Conservation (phyloP, 495 filamentous ascomycete genomes). For the Xylaria curta region DNA sequence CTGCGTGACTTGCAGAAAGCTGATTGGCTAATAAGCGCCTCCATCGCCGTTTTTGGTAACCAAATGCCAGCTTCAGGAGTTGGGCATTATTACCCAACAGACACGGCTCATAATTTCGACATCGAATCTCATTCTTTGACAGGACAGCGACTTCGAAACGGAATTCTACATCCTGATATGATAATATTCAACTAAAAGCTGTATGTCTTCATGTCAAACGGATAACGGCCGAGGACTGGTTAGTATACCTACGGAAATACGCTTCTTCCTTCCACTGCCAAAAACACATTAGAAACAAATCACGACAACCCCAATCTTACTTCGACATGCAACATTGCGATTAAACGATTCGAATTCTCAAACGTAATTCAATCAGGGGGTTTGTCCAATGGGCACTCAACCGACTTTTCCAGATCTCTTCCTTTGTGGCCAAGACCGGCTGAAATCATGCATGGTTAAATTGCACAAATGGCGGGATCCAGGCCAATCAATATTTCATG, state of each 20-base stretch:
- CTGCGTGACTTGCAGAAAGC: neutral
- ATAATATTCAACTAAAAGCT: neutral
- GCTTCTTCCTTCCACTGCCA: neutral
- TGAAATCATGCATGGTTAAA: constrained; percentile 43
- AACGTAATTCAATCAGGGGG: constrained; percentile 15
- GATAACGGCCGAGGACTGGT: neutral
- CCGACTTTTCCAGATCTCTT: constrained; percentile 23
- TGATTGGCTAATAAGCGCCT: constrained; percentile 10
- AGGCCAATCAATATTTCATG: constrained; percentile 29
- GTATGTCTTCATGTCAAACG: neutral
- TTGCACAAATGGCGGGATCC: constrained; percentile 31
- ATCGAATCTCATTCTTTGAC: no score
- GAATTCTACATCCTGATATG: neutral
- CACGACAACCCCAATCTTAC: constrained; percentile 3
- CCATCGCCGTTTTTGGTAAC: constrained; percentile 21
- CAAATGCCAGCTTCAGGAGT: neutral
- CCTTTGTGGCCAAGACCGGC: constrained; percentile 39
- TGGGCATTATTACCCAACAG: neutral
- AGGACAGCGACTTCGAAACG: neutral
- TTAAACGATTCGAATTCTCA: constrained; percentile 10
- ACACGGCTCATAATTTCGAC: neutral
- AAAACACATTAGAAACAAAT: constrained; percentile 4
- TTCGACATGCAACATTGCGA: constrained; percentile 12
- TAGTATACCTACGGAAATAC: neutral
- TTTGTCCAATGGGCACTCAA: constrained; percentile 14